Evolutionary conservation across 2,329 filamentous ascomycete species (phyloP).

Genomic region (Gremmenia infestans): DNA sequence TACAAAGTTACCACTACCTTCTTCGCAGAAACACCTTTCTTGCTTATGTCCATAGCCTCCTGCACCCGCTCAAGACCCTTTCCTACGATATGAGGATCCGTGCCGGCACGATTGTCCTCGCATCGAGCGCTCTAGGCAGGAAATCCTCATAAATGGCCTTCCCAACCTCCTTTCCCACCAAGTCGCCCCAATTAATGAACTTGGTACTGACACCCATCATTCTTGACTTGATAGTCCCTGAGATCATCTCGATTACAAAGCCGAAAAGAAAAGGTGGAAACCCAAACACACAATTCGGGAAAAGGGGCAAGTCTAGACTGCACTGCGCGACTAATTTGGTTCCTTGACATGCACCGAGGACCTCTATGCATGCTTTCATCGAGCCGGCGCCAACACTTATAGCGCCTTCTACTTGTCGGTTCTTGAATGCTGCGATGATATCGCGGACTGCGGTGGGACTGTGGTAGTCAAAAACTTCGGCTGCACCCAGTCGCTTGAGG

Average conservation of each 20-base stretch:
- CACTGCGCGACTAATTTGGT: neutral
- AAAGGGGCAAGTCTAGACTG: neutral
- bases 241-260: neutral
- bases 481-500: constrained; percentile 27
- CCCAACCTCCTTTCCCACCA: constrained; percentile 13
- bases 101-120: constrained; percentile 33
- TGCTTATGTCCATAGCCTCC: constrained; percentile 32
- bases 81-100: constrained; percentile 36
- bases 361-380: neutral
- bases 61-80: constrained; percentile 39
- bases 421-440: neutral
- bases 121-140: constrained; percentile 34
- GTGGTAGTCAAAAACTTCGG: constrained; percentile 42
- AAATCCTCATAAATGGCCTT: constrained; percentile 34
- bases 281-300: neutral
- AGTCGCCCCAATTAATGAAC: constrained; percentile 2
- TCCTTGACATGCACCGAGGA: neutral
- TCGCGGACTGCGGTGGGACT: constrained; percentile 32
- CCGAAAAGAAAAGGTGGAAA: neutral
- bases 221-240: neutral
- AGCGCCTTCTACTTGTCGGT: neutral
- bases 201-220: constrained; percentile 1
- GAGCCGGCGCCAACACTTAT: neutral
- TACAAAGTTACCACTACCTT: constrained; percentile 2
- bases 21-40: constrained; percentile 9